These are phyloP conservation scores for Gracilaria gracilis DNA, from an alignment of 23 red algal species.

Conservation along the genomic window DNA sequence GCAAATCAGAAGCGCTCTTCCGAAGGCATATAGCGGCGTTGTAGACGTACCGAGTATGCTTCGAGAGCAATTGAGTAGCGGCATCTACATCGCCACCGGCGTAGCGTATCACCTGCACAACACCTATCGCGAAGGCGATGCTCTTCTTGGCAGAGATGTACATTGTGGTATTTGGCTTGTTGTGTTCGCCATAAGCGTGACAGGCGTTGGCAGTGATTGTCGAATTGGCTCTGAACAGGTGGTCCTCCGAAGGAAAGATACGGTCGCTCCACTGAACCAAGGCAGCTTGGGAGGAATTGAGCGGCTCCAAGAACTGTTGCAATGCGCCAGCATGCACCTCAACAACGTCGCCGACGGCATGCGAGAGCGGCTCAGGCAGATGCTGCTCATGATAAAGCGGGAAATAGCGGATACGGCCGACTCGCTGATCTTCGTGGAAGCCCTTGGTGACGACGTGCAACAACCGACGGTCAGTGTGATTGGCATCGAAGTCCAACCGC, in stretches of 20 bases:
- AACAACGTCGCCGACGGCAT: neutral
- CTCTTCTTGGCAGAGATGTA: neutral
- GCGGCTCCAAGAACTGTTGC: neutral
- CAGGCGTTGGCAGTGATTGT: neutral
- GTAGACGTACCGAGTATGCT: conserved; percentile 4
- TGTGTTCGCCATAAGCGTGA: neutral
- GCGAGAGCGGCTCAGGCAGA: neutral
- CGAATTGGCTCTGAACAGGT: neutral
- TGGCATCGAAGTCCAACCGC: neutral
- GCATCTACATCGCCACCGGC: neutral
- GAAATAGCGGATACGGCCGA: neutral
- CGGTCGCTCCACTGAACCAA: neutral
- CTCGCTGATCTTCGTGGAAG: neutral
- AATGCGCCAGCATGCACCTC: neutral
- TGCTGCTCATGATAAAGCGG: neutral
- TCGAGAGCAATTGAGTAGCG: neutral
- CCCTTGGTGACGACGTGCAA: neutral
- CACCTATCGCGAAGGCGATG: neutral
- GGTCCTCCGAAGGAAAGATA: conserved; percentile 7
- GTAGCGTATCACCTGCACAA: conserved; percentile 6
- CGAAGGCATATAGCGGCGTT: neutral
- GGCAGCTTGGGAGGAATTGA: neutral
- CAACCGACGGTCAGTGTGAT: neutral
- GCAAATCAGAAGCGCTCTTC: neutral
- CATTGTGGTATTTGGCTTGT: neutral